Conservation (phyloP, 2,329 filamentous ascomycete genomes). For the Rhinocladiella mackenziei region DNA sequence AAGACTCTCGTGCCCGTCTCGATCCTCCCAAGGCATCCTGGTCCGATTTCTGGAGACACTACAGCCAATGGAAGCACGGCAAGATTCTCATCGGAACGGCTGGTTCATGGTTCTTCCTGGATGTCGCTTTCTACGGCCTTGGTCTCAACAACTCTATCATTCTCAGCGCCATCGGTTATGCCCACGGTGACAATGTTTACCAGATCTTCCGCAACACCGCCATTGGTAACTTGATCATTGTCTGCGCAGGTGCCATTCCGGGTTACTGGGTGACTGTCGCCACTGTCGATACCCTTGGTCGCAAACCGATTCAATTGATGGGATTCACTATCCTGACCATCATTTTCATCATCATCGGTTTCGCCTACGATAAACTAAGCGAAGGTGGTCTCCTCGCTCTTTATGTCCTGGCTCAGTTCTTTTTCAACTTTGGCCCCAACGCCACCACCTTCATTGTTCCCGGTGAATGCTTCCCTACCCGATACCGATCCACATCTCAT, state of each 20-base stretch:
- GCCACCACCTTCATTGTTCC: slow-evolving; percentile 64
- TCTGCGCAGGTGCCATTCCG: slow-evolving; percentile 73
- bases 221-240: slow-evolving; percentile 72
- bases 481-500: slow-evolving; percentile 60
- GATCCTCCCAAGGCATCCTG: slow-evolving; percentile 67
- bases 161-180: slow-evolving; percentile 67
- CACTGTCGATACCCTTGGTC: slow-evolving; percentile 68
- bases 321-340: slow-evolving; percentile 59
- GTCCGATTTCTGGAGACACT: slow-evolving; percentile 67
- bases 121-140: slow-evolving; percentile 61
- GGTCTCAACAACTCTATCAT: slow-evolving; percentile 74
- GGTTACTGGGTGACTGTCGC: slow-evolving; percentile 79
- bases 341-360: slow-evolving; percentile 61
- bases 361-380: slow-evolving; percentile 51
- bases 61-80: slow-evolving; percentile 65
- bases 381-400: slow-evolving; percentile 54
- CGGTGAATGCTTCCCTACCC: slow-evolving; percentile 62
- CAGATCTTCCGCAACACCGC: slow-evolving; percentile 68
- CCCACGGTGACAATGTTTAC: slow-evolving; percentile 61
- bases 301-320: slow-evolving; percentile 68
- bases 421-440: slow-evolving; percentile 65
- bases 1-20: slow-evolving; percentile 53
- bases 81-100: slow-evolving; percentile 73
- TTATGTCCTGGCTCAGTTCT: slow-evolving; percentile 62
- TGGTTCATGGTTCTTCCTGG: slow-evolving; percentile 79